Evolutionary conservation across 192 early-diverging fungal genomes (phyloP), one percentile per base, ranked within the genome.

Genomic region (Linnemannia schmuckeri): DNA sequence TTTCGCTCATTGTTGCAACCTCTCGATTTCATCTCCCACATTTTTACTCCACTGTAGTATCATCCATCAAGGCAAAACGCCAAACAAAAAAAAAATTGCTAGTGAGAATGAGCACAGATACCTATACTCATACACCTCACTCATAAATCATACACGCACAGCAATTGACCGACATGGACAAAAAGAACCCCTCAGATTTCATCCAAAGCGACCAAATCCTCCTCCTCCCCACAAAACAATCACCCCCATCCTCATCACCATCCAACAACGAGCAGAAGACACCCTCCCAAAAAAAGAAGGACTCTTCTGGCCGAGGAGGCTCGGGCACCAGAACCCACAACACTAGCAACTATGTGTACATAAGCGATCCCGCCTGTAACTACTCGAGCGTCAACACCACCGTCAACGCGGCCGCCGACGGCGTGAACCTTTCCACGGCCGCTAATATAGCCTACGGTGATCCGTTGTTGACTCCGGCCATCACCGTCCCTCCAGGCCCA

Each of bases 121-220:
- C 15, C 3, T 15, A 46, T 12, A 46, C 15, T 17, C 1, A 20
- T 5, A 52, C 49, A 52, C 17, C 5, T 22, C 49, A 52, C 5
- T 22, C 49, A 52, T 3, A 52, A 4, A 52, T 17, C 49, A 52
- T 17, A 22, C 42, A 30, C 54, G 27, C 24, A 8, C 37, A 46
- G 27, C 15, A 47, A 77, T 37, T 18, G 68, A 35, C 40, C n/a
- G 33, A 77, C n/a, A 74, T 42, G 27, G n/a, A 74, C 17, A 74
- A 74, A 74, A 74, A 74, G 30, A 42, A 47, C 4, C n/a, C n/a
- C 10, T 4, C 18, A 47, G 7, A 9, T 22, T 33, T 8, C 17
- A 12, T 27, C 37, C 61, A 15, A 27, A 66, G 30, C 30, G 30
- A 33, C 27, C 27, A 63, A 63, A 63, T 30, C 4, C 61, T 63